Percentiles rank a stretch among this genome's conserved stretches.
phyloP scores from a whole-genome alignment of 495 filamentous ascomycete species.

The Aspergillus conjunctus region DNA sequence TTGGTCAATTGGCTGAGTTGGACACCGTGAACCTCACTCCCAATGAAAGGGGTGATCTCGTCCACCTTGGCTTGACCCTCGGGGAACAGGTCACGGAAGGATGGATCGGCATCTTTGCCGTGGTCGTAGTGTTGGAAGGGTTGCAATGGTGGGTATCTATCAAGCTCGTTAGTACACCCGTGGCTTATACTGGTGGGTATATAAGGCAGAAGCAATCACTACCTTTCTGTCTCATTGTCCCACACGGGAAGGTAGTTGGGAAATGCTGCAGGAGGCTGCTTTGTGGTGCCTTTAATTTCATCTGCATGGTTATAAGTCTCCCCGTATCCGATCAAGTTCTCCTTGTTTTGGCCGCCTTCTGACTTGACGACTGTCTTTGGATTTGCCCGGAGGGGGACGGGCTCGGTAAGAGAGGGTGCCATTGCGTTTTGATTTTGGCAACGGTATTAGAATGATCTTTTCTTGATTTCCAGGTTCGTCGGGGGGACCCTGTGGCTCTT shows the following conservation, averaged over 20 bases:
- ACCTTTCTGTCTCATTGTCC: constrained; percentile 57
- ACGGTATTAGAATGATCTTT: background rate
- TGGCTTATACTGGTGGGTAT: background rate
- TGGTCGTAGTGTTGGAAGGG: constrained; percentile 52
- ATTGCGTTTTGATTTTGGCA: constrained; percentile 34
- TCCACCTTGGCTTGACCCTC: constrained; percentile 42
- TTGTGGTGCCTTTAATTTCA: constrained; percentile 48
- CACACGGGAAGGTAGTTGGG: constrained; percentile 78
- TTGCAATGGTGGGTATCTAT: constrained; percentile 47
- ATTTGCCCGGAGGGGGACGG: constrained; percentile 36
- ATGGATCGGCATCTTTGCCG: constrained; percentile 50
- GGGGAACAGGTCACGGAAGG: constrained; percentile 38
- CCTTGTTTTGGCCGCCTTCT: constrained; percentile 61
- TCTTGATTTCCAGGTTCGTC: background rate
- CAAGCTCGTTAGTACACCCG: background rate
- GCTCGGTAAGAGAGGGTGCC: constrained; percentile 58
- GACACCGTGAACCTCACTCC: constrained; percentile 56
- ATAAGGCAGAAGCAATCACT: background rate
- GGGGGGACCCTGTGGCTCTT: background rate
- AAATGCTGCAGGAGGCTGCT: constrained; percentile 56
- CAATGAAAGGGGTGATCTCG: constrained; percentile 58
- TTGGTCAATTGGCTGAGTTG: constrained; percentile 57
- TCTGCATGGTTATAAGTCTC: constrained; percentile 43
- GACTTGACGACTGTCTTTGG: constrained; percentile 41
- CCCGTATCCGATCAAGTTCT: constrained; percentile 57